Evolutionary conservation across 768 basidiomycete species (phyloP).

Genomic region (Suillus discolor): DNA sequence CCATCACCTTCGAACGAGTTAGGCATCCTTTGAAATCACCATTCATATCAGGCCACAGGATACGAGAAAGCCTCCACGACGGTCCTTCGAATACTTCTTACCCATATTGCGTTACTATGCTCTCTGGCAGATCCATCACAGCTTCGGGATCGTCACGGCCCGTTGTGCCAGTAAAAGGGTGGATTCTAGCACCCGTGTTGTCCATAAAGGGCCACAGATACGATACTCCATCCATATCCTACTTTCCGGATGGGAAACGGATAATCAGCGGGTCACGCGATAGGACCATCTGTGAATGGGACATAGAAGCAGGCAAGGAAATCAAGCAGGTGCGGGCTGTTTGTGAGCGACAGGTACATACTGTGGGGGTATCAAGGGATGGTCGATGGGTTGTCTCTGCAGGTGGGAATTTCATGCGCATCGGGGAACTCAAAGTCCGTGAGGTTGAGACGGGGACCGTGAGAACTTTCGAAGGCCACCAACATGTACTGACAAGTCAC

Average conservation of each 20-base stretch:
- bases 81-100: neutral
- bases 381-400: neutral
- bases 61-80: neutral
- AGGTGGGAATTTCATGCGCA: neutral
- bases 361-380: neutral
- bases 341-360: neutral
- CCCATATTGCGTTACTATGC: too few species aligned
- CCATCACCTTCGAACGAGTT: neutral
- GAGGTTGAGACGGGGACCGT: neutral
- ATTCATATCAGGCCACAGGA: neutral
- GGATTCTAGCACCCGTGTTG: neutral
- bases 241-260: too few species aligned
- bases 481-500: too few species aligned
- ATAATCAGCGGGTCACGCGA: neutral
- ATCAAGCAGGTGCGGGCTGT: neutral
- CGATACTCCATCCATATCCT: too few species aligned
- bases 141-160: too few species aligned
- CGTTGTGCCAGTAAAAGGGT: too few species aligned
- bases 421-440: neutral
- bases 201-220: too few species aligned
- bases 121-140: too few species aligned
- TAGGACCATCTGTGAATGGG: neutral
- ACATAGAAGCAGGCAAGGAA: neutral
- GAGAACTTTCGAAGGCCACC: too few species aligned
- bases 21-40: neutral